Evolutionary conservation across 495 filamentous ascomycete species (phyloP), one percentile per base, ranked within the genome.

Genomic region (Jackrogersella multiformis): DNA sequence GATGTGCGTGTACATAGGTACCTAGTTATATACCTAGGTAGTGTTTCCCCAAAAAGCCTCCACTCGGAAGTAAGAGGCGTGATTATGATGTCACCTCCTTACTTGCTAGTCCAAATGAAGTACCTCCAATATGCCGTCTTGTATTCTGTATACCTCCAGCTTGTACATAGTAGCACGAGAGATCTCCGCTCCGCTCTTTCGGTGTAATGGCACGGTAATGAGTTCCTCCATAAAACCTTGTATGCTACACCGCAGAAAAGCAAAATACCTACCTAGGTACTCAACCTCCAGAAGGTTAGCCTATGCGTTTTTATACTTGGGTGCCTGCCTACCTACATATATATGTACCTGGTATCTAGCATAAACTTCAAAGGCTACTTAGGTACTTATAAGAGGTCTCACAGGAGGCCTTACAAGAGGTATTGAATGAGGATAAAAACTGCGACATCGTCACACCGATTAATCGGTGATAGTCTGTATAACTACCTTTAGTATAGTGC

Each of bases 71-170:
- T 28, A 44, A 49, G 32, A 18, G 28, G 38, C 36, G 48, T 45
- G 34, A n/a, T 16, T 49, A 69, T 69, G 66, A 69, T 69, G 66
- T 69, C 66, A 69, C 60, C 34, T 44, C 41, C 38, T 21, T 59
- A 41, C 30, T 23, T 51, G 44, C 51, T 61, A 55, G 26, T 52
- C 57, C 57, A 21, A 66, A 56, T 38, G 13, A 61, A 56, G 45
- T 28, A 61, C 61, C 58, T 20, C 24, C n/a, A 36, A 24, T 45
- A 62, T 23, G 26, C 18, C n/a, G 20, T 13, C 34, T 36, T n/a
- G 2, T 12, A 36, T n/a, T 9, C 34, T 6, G 1, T 20, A 18
- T 2, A 5, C 4, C 39, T 2, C 12, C 3, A 38, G 41, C 9
- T 45, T 46, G 20, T 2, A n/a, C 26, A 21, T 46, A n/a, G 63